Base-by-base conservation (phyloP, 495 filamentous ascomycete genomes). In the Evernia prunastri region DNA sequence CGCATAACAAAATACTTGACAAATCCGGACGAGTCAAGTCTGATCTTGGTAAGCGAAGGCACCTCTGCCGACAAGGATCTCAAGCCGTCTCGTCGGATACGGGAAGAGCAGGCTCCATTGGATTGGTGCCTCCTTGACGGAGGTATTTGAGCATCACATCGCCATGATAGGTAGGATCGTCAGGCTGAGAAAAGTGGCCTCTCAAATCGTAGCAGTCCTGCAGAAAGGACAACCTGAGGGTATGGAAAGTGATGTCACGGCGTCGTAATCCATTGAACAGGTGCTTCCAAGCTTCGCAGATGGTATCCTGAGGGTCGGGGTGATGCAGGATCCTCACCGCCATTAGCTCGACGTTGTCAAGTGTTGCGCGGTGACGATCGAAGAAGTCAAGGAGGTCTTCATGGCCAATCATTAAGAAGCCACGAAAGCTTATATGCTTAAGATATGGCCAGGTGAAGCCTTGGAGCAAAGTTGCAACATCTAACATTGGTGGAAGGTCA, bases 291-390 rank as follows among this genome's bases (percentile, higher is more conserved):
- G 51, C 51, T 33, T 54, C 29, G 51, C 51, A 54, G 1, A 54
- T 54, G 29, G 51, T 54, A 54, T 54, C 51, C 51, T 54, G 51
- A 20, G 51, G 51, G 29, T 54, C 51, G 4, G 27, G 29, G 6
- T 35, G 51, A 33, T 54, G 51, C 29, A 54, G 51, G 8, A 54
- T 33, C 18, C 29, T 54, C 29, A 54, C 29, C 2, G 29, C 51
- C 29, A 54, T 33, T 29, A 54, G 27, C 17, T 54, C 51, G 51
- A 54, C 51, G 29, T 29, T 54, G 18, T 54, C 29, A 0, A 54
- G 29, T 31, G 51, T 54, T 54, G 13, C 51, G 33, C 29, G 13
- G 51, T 54, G 51, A 54, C 51, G 29, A 54, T 54, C 51, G 27
- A 54, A 54, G 51, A 54, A 8, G 51, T 29, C 17, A 27, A 54